Conservation (phyloP, 2,329 filamentous ascomycete genomes). For the Aspergillus sp. region DNA sequence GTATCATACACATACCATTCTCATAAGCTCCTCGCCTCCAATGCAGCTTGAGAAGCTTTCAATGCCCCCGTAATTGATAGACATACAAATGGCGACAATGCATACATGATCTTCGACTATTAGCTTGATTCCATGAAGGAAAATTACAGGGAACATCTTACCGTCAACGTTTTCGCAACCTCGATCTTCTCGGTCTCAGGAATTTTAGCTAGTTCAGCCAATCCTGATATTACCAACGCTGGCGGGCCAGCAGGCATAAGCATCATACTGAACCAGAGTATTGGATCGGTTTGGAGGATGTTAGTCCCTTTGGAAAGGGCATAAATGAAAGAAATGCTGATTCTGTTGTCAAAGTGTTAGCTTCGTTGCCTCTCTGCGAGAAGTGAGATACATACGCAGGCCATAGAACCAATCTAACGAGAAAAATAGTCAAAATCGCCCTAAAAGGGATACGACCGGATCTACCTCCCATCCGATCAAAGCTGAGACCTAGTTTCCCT, state of each 20-base stretch:
- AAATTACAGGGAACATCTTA: constrained; percentile 24
- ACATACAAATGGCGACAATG: constrained; percentile 23
- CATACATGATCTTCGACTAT: constrained; percentile 22
- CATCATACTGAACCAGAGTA: constrained; percentile 62
- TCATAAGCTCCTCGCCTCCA: constrained; percentile 5
- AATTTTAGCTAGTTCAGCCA: constrained; percentile 43
- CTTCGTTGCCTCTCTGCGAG: background rate
- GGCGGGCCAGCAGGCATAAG: constrained; percentile 52
- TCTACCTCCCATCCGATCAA: constrained; percentile 40
- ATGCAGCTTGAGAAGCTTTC: constrained; percentile 23
- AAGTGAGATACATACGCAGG: constrained; percentile 34
- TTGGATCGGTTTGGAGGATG: constrained; percentile 51
- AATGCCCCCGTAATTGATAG: constrained; percentile 26
- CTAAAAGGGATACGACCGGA: constrained; percentile 32
- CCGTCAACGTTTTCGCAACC: constrained; percentile 48
- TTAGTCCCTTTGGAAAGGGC: constrained; percentile 47
- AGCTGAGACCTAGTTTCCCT: constrained; percentile 54
- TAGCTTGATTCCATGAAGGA: background rate
- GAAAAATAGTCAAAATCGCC: constrained; percentile 47
- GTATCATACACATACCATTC: background rate
- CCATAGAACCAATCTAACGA: constrained; percentile 57
- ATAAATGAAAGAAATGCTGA: constrained; percentile 52
- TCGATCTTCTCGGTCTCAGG: constrained; percentile 45
- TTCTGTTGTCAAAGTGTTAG: constrained; percentile 13
- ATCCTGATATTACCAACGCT: constrained; percentile 47